Evolutionary conservation across 2,329 filamentous ascomycete genomes (phyloP), one percentile per base, ranked within the genome.

Genomic region (Cytospora piceae): DNA sequence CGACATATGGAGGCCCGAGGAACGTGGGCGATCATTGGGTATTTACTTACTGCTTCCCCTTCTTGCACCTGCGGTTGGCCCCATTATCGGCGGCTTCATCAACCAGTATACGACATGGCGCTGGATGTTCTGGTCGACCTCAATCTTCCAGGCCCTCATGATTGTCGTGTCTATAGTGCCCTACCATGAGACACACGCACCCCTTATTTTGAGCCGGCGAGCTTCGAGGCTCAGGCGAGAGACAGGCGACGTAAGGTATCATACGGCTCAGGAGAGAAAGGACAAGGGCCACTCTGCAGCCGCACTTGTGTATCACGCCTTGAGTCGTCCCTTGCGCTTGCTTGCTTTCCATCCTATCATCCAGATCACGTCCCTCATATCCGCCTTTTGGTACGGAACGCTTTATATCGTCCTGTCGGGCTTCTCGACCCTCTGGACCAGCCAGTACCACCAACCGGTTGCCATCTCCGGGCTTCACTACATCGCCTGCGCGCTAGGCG

Each of bases 381-480:
- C 83, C 69, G 87, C 83, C 1, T 85, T 86, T 68, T 75, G 84
- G 20, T 90, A 88, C 68, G 87, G 88, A 0, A 73, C 87, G 0
- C 83, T 90, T 72, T 90, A 90, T 64, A 82, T 90, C 24, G 80
- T 87, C 39, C 80, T 91, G 0, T 84, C 85, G 0, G 89, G 84
- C 2, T 89, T 89, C 69, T 84, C 88, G 0, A 71, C 74, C 0
- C 39, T 59, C 0, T 91, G 86, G 86, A 78, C 74, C 1, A 69
- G 72, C 0, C 74, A 79, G 15, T 92, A 91, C 70, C 71, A 79
- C 62, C 80, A 89, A 70, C 81, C 81, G 0, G 77, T 82, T 14
- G 83, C 85, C 59, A 85, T 86, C 32, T 86, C 83, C n/a, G 85
- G 85, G 0, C 74, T 90, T 0, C 87, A 90, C 73, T 90, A 89